These are phyloP conservation scores for Hypoxylon sp. DNA, from an alignment of 2,329 filamentous ascomycete genomes.

Conservation along the genomic window DNA sequence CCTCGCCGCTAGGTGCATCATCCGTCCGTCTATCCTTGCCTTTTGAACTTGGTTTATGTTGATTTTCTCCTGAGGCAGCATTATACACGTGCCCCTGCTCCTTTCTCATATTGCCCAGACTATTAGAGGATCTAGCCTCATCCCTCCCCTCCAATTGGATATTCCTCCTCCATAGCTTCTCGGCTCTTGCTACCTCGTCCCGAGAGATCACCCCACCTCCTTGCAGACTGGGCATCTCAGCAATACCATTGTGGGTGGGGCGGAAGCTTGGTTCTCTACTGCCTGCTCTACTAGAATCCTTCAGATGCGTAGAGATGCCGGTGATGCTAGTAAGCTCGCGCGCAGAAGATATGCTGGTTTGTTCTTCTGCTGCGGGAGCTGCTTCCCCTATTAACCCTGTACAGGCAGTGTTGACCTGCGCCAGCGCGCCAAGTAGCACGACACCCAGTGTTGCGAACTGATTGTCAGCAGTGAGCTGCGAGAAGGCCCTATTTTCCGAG, in stretches of 20 bases:
- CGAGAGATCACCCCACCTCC: constrained; percentile 49
- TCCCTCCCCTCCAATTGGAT: not conserved
- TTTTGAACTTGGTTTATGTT: constrained; percentile 36
- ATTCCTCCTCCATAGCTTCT: constrained; percentile 34
- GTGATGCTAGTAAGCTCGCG: not conserved
- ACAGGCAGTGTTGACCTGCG: constrained; percentile 68
- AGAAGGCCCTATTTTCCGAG: constrained; percentile 70
- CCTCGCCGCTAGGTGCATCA: constrained; percentile 3
- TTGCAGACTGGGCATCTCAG: not conserved
- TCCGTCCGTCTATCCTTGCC: constrained; percentile 32
- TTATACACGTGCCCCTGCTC: not conserved
- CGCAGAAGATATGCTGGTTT: not conserved
- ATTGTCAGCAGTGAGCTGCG: constrained; percentile 77
- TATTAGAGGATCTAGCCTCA: not conserved
- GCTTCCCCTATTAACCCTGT: constrained; percentile 54
- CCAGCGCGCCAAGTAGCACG: constrained; percentile 75
- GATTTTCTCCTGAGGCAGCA: constrained; percentile 53
- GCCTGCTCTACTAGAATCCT: not conserved
- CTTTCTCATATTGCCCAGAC: not conserved
- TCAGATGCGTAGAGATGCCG: not conserved
- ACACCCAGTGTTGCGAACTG: constrained; percentile 81
- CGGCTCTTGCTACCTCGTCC: constrained; percentile 47
- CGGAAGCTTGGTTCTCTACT: not conserved
- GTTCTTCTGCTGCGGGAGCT: not conserved
- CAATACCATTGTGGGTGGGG: not conserved